These are phyloP conservation scores for Dorcoceras hygrometricum DNA, from an alignment of 257 asterid genomes.

Conservation along the genomic window DNA sequence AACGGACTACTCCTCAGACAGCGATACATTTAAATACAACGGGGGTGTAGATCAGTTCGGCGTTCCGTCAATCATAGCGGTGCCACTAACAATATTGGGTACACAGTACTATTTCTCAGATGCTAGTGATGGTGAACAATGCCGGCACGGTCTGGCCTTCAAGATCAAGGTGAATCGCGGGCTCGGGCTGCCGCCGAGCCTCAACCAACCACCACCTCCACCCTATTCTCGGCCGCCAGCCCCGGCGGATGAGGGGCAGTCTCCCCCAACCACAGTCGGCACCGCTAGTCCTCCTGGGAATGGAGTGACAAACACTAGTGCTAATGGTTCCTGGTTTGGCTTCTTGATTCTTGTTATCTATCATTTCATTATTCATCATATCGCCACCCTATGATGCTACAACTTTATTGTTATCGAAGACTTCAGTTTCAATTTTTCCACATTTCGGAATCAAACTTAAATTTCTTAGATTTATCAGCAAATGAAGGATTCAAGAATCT, in stretches of 20 bases:
- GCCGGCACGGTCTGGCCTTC: constrained; percentile 71
- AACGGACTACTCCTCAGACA: constrained; percentile 51
- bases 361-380: no score
- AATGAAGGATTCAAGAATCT: constrained; percentile 11
- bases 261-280: constrained; percentile 40
- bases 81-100: constrained; percentile 50
- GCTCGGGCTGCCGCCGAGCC: constrained; percentile 81
- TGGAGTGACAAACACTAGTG: constrained; percentile 34
- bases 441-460: no score
- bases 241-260: constrained; percentile 32
- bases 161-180: constrained; percentile 64
- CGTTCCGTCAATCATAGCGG: constrained; percentile 29
- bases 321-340: constrained; percentile 25
- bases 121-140: constrained; percentile 68
- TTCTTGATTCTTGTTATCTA: constrained; percentile 29
- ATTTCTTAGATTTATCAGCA: no score
- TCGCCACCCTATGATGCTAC: no score
- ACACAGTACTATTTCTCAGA: constrained; percentile 75
- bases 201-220: constrained; percentile 86
- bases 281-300: constrained; percentile 26
- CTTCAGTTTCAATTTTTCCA: no score
- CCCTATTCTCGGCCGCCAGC: constrained; percentile 68
- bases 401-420: no score
- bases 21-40: constrained; percentile 51
- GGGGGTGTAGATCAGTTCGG: constrained; percentile 52